Evolutionary conservation across 805 yeast species (phyloP), one percentile per base, ranked within the genome.

Genomic region (Spathaspora sp.): DNA sequence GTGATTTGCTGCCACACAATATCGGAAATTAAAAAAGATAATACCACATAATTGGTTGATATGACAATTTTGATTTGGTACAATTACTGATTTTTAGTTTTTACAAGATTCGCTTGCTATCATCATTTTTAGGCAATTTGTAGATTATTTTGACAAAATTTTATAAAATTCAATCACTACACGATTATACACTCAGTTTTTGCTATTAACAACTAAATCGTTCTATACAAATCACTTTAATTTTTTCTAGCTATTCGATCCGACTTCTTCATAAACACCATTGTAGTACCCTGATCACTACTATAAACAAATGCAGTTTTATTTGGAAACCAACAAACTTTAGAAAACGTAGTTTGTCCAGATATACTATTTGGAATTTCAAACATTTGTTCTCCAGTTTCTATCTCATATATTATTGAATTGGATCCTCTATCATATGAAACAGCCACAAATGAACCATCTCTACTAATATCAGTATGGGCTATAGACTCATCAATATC

Each of bases 401-500:
- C 67, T 16, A 59, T 60, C 42, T 75, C 76, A 44, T 63, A 77
- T 12, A 82, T 66, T 18, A 65, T 69, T 4, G 74, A 64, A 47
- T 75, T 70, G n/a, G 68, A 62, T n/a, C 67, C 67, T 7, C 68
- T 66, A 46, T 75, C 82, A 54, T 67, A 77, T 0, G 79, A 70
- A 8, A 76, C 70, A 1, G 77, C 79, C 3, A 82, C 48, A 51
- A 63, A 72, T 4, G 67, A 59, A 1, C 84, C 83, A 55, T 81
- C 85, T 47, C 70, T 62, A 29, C 77, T 70, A 17, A 71, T 60
- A 31, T 69, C 72, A 12, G 81, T 55, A 12, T 70, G 57, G 2
- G 68, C 57, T 8, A 82, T 63, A 1, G 80, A 70, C 51, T 76
- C 77, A 58, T 79, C 81, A 4, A 73, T 62, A 31, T 67, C 57